phyloP scores from a whole-genome alignment of 2,329 filamentous ascomycete genomes.

The Microdochium paspali region DNA sequence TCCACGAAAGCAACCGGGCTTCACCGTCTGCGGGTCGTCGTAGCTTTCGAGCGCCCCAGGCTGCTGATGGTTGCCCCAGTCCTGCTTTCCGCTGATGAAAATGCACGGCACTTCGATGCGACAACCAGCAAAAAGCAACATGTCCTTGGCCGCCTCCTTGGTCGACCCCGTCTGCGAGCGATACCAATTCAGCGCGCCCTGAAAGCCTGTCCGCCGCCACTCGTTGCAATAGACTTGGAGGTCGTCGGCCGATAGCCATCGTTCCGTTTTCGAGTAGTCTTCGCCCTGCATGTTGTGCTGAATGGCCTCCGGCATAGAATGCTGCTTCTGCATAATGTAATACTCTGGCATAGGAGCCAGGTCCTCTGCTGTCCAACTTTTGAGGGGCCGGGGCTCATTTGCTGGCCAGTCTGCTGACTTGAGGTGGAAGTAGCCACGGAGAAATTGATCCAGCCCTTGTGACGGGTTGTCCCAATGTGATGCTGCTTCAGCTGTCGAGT shows the following conservation, averaged over 20 bases:
- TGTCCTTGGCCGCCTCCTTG: constrained; percentile 32
- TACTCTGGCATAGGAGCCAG: constrained; percentile 54
- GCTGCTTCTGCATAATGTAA: constrained; percentile 53
- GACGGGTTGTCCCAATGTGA: constrained; percentile 27
- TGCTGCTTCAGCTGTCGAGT: constrained; percentile 39
- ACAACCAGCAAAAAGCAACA: constrained; percentile 48
- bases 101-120: constrained; percentile 51
- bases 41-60: constrained; percentile 50
- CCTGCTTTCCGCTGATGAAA: constrained; percentile 52
- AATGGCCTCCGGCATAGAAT: constrained; percentile 51
- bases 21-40: constrained; percentile 38
- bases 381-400: constrained; percentile 43
- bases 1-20: constrained; percentile 36
- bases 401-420: constrained; percentile 53
- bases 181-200: constrained; percentile 61
- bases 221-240: constrained; percentile 51
- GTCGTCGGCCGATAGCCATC: constrained; percentile 50
- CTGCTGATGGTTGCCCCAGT: constrained; percentile 62
- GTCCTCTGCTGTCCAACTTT: constrained; percentile 45
- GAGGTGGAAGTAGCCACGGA: constrained; percentile 59
- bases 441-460: constrained; percentile 40
- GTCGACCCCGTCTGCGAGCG: constrained; percentile 43
- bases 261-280: constrained; percentile 27
- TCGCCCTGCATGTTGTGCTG: constrained; percentile 43
- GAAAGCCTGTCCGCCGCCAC: constrained; percentile 53